Evolutionary conservation across 345 rosid genomes (phyloP).

Genomic region (Streptanthus diversifolius): DNA sequence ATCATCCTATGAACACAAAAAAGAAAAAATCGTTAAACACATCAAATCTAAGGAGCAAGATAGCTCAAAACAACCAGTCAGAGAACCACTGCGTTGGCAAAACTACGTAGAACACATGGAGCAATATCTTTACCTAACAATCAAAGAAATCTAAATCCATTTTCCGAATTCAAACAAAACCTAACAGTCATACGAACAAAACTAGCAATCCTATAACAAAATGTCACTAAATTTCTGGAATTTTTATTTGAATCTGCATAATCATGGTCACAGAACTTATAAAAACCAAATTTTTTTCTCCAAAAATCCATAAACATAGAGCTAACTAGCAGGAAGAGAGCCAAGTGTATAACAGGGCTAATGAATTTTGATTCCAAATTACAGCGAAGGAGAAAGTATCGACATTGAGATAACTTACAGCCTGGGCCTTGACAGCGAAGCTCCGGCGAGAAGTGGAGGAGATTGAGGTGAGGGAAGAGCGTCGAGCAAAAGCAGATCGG

Average conservation of each 20-base stretch:
- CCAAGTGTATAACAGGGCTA: background rate
- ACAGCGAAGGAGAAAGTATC: background rate
- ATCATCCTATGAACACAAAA: conserved; percentile 47
- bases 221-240: background rate
- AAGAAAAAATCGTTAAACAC: background rate
- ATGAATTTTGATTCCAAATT: background rate
- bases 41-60: background rate
- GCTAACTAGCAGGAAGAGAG: background rate
- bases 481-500: conserved; percentile 43
- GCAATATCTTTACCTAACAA: no score
- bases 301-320: background rate
- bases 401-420: conserved; percentile 39
- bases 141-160: background rate
- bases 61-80: background rate
- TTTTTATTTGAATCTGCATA: background rate
- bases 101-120: background rate
- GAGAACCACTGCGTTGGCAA: background rate
- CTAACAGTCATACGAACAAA: background rate
- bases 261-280: background rate
- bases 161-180: background rate
- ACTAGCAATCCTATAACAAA: background rate
- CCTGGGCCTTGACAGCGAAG: conserved; percentile 58
- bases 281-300: background rate
- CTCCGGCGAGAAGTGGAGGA: conserved; percentile 43
- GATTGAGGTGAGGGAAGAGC: conserved; percentile 41